Evolutionary conservation across 345 rosid genomes (phyloP), one percentile per base, ranked within the genome.

Genomic region (Nasturtium officinale): DNA sequence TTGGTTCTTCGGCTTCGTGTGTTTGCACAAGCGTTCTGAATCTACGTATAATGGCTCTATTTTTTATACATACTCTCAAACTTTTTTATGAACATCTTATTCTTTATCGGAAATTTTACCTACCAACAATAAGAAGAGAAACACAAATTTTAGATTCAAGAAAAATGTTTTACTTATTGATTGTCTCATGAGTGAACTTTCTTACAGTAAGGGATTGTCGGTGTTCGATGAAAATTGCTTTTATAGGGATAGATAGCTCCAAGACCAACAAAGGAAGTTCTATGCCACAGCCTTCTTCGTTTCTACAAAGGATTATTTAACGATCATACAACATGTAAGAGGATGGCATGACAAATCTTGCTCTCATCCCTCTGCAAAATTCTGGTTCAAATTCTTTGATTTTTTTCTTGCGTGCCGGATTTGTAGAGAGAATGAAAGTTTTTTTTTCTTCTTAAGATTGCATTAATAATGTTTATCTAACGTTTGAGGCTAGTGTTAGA

Each of bases 91-190:
- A 89, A 86, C 53, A 88, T 89, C 0, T 84, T 78, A 76, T 84
- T 85, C 59, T 83, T 6, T 81, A 86, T 87, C 78, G 53, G 80
- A 83, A 86, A 89, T 35, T 82, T 80, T 90, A 82, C 85, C 97
- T 92, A 88, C 16, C 52, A 0, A 42, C 8, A 18, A 21, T 32
- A 18, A 32, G 25, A 52, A 37, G 11, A 37, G 6, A 20, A 9
- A 52, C 37, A 7, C 13, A 38, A 3, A 11, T 67, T 6, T 23
- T 2, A n/a, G 7, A 40, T 11, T 18, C 3, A 65, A 21, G 1
- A 50, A 25, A 25, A 18, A 3, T 1, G 25, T 23, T 23, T 26
- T 32, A 32, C 7, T 9, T 33, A 15, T 9, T 9, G 61, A 38
- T 52, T 69, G 3, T 69, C 5, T 16, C 26, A 45, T 50, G 58